Evolutionary conservation across 176 grass and related monocot species (phyloP), one percentile per base, ranked within the genome.

Genomic region (Thinopyrum elongatum): DNA sequence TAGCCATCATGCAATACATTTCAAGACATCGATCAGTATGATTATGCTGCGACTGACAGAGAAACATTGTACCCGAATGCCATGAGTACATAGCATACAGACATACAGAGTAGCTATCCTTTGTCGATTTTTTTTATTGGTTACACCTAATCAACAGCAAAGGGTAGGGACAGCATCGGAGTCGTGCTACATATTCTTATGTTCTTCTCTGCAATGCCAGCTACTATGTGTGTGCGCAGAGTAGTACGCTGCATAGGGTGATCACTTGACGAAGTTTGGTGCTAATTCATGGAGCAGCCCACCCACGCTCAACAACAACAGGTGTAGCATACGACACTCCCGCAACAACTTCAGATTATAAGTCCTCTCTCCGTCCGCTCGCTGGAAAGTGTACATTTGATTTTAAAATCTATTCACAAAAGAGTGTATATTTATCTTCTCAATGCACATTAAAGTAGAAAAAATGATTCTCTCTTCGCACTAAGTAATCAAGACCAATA

Each of bases 261-360:
- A 34, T 53, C 49, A 21, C 69, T 67, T 65, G n/a, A 63, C 21
- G 23, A 62, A 42, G 49, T 73, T 78, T 80, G 81, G 84, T 86
- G 70, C 55, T 39, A 11, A 34, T 63, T 62, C 21, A 65, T 35
- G 58, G 17, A 80, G 8, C 67, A 80, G 55, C 30, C 39, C 38
- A 33, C 46, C 82, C 59, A 59, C 11, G 23, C 19, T 70, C 86
- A 74, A 23, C 41, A 74, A 29, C 67, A 67, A 65, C 51, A 44
- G 31, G 6, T 17, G 34, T 55, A 19, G 64, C 34, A 49, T 30
- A 15, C 27, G 41, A 49, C 76, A 39, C 31, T 65, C 34, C 17
- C 42, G 29, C 81, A 73, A 8, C 86, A 70, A 19, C 63, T 67
- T 80, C 27, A 9, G 29, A 26, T 26, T 73, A 17, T n/a, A n/a